phyloP scores from a whole-genome alignment of 148 eudicot genomes.

The Silene latifolia region DNA sequence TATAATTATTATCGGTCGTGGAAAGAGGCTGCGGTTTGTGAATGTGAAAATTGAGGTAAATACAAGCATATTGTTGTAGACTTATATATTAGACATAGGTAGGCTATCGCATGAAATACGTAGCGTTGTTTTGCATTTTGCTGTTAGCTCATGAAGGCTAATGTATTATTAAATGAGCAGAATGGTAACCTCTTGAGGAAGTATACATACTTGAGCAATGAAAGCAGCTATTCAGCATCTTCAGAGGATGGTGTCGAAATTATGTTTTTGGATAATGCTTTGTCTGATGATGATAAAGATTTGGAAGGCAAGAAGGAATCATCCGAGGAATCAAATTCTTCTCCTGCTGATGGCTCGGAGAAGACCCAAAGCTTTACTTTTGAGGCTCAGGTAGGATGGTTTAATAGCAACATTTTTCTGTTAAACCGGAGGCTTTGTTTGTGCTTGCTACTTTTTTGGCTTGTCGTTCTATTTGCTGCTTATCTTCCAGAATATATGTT shows the following conservation, averaged over 20 bases:
- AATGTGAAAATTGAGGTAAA: conserved; percentile 94
- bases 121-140: not conserved
- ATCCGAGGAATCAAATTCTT: conserved; percentile 30
- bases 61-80: not conserved
- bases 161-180: conserved; percentile 35
- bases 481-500: not conserved
- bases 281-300: conserved; percentile 29
- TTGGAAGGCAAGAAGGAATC: conserved; percentile 36
- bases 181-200: conserved; percentile 83
- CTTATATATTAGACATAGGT: not conserved
- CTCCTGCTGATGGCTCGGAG: conserved; percentile 35
- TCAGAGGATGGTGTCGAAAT: conserved; percentile 85
- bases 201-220: conserved; percentile 75
- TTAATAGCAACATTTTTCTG: not conserved
- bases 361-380: conserved; percentile 71
- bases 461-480: not conserved
- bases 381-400: conserved; percentile 78
- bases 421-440: not conserved
- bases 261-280: conserved; percentile 43
- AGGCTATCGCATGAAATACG: not conserved
- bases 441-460: not conserved
- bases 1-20: conserved; percentile 79
- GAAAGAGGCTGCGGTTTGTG: conserved; percentile 73
- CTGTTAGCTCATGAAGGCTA: not conserved
- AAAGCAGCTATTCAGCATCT: conserved; percentile 76